Base-by-base conservation (phyloP, 169 alveolate genomes). In the Eimeria praecox region DNA sequence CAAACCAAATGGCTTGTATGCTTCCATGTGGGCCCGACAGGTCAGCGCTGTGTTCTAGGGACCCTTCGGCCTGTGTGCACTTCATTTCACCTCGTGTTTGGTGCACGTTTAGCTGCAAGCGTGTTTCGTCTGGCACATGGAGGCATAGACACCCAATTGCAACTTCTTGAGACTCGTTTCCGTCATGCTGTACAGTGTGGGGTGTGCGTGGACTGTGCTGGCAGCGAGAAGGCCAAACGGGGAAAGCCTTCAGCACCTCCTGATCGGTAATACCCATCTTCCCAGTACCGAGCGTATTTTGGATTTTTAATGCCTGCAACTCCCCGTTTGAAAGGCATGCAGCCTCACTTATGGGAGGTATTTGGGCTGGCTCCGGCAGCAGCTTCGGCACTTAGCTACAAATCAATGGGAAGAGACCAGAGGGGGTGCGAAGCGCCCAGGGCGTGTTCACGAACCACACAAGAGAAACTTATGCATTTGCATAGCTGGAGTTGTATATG, bases 11-110 rank as follows among this genome's bases (percentile, higher is more conserved):
- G 95, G 95, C 86, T 90, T 64, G 46, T 92, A 82, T 38, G 75
- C 92, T 35, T 86, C 95, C 10, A 73, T 90, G 88, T 90, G 95
- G 95, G 89, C 77, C 38, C 46, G 88, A 46, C 95, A 90, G 78
- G 92, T 85, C 75, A 56, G 90, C 30, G 38, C 59, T 18, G 46
- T 9, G 40, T 40, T 18, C 35, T 5, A 64, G 14, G 40, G 22
- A 46, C 46, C 46, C 46, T 18, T n/a, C 18, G 66, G 66, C 33
- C 27, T 69, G 78, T 33, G 46, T 24, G 46, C 27, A 33, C 14
- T 22, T 30, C 46, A 1, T 69, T 33, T 6, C 0, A 14, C 46
- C n/a, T 6, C 33, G 78, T 33, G 1, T 69, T 69, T 14, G 12
- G 8, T 33, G 78, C 78, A 0, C 0, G 4, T 33, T 33, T 12